A percentile compares a stretch with the other conserved stretches of the same genome.
Conservation (phyloP, 306 rosid genomes). For the Malus sylvestris region DNA sequence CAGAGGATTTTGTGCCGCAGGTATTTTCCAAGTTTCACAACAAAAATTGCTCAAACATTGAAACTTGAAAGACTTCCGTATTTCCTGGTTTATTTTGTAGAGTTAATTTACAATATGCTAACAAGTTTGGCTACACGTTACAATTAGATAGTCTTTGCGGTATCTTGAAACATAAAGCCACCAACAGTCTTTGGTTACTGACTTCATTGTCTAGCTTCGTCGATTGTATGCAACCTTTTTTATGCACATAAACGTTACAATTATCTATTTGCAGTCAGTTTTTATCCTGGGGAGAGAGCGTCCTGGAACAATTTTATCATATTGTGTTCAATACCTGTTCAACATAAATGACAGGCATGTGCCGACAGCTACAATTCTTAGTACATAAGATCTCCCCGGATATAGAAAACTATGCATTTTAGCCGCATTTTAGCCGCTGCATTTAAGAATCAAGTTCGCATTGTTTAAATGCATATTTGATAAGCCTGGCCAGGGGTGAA, state of each 20-base stretch:
- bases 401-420: neutral
- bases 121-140: neutral
- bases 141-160: neutral
- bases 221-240: neutral
- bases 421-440: neutral
- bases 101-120: neutral
- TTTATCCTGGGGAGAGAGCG: neutral
- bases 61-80: neutral
- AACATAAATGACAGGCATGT: neutral
- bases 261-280: no score
- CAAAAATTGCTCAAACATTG: neutral
- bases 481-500: neutral
- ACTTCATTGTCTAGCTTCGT: neutral
- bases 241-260: neutral
- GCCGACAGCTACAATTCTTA: neutral
- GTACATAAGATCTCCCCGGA: neutral
- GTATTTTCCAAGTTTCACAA: conserved; percentile 21
- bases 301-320: neutral
- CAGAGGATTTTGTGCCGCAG: conserved; percentile 73
- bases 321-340: neutral
- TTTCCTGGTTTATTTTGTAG: neutral
- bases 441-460: neutral
- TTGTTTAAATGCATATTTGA: neutral
- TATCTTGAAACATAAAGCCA: no score
- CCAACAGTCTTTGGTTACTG: neutral